Evolutionary conservation across 2,329 filamentous ascomycete species (phyloP), one percentile per base, ranked within the genome.

Genomic region (Cryphonectria nitschkei): DNA sequence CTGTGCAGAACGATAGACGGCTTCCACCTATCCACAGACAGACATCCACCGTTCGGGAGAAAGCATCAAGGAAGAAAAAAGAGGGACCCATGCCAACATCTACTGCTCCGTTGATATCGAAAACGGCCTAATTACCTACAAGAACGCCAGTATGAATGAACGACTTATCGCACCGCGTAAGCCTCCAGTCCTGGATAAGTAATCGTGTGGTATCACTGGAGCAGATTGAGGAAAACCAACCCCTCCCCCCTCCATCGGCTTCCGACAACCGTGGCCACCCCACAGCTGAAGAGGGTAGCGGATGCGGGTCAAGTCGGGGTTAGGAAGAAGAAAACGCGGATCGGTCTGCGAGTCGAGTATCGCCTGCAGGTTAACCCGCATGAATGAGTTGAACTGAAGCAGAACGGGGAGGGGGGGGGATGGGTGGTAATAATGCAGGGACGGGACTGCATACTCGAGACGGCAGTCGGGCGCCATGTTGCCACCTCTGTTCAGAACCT

Each of bases 381-480:
- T 22, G 19, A 52, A 43, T 34, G 32, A 9, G 3, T 19, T 29
- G 19, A 11, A 56, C 56, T 2, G 19, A 61, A 9, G 16, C 5
- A 13, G n/a, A 13, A 16, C 9, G 29, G 11, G 43, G 16, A n/a
- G 26, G 26, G 26, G 26, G 26, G 26, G 26, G 26, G 26, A 26
- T 26, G 26, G 26, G 26, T 26, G 26, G 65, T 60, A 3, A 52
- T 67, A 67, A n/a, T 60, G 65, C 65, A 67, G 65, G 34, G 54
- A 67, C 50, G 65, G 50, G 8, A 26, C 34, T 67, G 32, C 65
- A 67, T 67, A 58, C 50, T 58, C 50, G 34, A 58, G 50, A 52
- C 52, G 65, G 65, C 50, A 67, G 54, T 54, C n/a, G 52, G 29
- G 14, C 41, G 14, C 7, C 16, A 58, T 37, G 41, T 32, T 54